phyloP scores from a whole-genome alignment of 2,329 filamentous ascomycete genomes.

The Beauveria brongniartii region DNA sequence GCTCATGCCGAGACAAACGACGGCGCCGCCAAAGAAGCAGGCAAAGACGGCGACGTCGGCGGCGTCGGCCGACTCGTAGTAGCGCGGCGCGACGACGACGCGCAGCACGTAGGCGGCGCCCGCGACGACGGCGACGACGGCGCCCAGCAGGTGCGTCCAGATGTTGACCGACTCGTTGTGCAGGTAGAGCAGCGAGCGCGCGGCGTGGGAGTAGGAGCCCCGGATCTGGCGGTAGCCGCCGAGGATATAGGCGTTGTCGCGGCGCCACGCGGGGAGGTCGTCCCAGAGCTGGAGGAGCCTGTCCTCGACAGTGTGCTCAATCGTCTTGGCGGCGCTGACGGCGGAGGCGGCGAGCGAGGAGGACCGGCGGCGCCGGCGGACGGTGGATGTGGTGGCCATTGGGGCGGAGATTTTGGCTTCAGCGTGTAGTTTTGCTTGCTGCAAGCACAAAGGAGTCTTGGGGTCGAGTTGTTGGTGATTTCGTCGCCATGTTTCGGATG shows the following conservation, averaged over 20 bases:
- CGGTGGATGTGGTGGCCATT: background rate
- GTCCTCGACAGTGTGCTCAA: slow-evolving; percentile 33
- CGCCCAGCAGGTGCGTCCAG: slow-evolving; percentile 58
- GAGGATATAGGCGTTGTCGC: slow-evolving; percentile 50
- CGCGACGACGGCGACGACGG: slow-evolving; percentile 46
- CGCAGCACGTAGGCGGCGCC: slow-evolving; percentile 44
- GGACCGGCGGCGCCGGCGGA: slow-evolving; percentile 15
- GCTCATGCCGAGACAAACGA: slow-evolving; percentile 69
- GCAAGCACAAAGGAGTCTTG: background rate
- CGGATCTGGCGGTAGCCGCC: slow-evolving; percentile 45
- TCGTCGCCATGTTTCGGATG: background rate
- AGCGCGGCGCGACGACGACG: slow-evolving; percentile 42
- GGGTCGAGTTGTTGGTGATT: background rate
- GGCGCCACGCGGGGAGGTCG: slow-evolving; percentile 50
- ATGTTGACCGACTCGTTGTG: slow-evolving; percentile 59
- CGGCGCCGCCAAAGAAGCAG: slow-evolving; percentile 72
- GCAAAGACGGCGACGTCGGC: slow-evolving; percentile 64
- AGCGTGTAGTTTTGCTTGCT: too few species aligned
- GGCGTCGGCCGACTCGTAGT: slow-evolving; percentile 54
- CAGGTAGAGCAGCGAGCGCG: slow-evolving; percentile 42
- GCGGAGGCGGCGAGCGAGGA: slow-evolving; percentile 19
- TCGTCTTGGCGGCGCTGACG: slow-evolving; percentile 20
- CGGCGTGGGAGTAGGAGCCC: slow-evolving; percentile 37
- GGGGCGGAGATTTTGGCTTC: too few species aligned
- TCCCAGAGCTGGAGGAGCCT: slow-evolving; percentile 46